Base-by-base conservation (phyloP, 495 filamentous ascomycete genomes). In the Hypomontagnella monticulosa region DNA sequence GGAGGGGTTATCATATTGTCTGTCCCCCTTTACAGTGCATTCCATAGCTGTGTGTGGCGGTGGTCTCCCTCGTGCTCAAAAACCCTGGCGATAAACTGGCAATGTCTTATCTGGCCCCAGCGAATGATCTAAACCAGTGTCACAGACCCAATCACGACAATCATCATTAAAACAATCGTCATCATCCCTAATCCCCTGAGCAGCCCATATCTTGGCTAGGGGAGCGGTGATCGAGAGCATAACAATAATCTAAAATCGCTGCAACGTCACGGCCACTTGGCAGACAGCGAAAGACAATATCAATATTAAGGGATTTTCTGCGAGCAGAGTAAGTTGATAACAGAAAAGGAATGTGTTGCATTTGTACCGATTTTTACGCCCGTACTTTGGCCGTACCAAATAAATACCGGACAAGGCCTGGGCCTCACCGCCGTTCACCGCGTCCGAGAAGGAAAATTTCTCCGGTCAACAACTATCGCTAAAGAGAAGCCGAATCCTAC, bases 91-190 rank as follows among this genome's bases (percentile, higher is more conserved):
- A 38, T 38, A 14, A 14, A 14, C 48, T 42, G 49, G 20, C 9
- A n/a, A 51, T 69, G 60, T 69, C 43, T 69, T 63, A 63, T 60
- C 43, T 50, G 60, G 59, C 66, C 66, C 66, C 60, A 63, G 55
- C 55, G 18, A 61, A 43, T 32, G 48, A 55, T 58, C 41, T 55
- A 49, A 34, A 38, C 52, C 50, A 47, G 54, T 48, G 33, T 42
- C 42, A 56, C 49, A 46, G 55, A 51, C 30, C 58, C 18, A 44
- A 58, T 55, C 54, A 63, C 9, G 18, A 50, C 44, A 49, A 51
- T 43, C 37, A 55, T 63, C 32, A 53, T 3, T 23, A 41, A 15
- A 41, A 51, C 19, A 51, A 40, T 54, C 47, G 48, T 59, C 55
- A 33, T 60, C 60, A 69, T 63, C 66, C 66, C 66, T 64, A 44